These are phyloP conservation scores for Hordeum pubiflorum DNA, from an alignment of 202 grass and related monocot species.

Conservation along the genomic window DNA sequence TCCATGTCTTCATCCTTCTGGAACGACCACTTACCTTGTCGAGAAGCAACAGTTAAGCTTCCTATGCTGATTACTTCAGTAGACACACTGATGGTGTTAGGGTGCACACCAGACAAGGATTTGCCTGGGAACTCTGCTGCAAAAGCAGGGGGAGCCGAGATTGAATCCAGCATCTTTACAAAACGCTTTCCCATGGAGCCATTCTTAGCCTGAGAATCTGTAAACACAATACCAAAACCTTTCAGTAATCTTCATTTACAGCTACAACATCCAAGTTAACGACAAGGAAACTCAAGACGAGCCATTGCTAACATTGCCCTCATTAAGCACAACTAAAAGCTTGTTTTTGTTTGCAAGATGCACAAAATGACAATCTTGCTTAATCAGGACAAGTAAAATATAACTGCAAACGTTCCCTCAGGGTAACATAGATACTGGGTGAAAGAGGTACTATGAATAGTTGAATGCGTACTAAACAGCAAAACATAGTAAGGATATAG, in stretches of 20 bases:
- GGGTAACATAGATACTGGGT: slow-evolving; percentile 2
- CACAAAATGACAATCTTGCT: slow-evolving; percentile 28
- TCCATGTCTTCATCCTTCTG: slow-evolving; percentile 48
- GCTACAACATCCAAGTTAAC: not conserved
- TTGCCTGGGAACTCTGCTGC: slow-evolving; percentile 59
- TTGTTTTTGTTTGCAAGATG: slow-evolving; percentile 4
- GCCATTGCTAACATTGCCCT: slow-evolving; percentile 13
- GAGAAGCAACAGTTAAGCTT: slow-evolving; percentile 32
- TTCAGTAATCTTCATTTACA: slow-evolving; percentile 34
- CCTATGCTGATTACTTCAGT: slow-evolving; percentile 58
- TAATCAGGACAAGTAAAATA: slow-evolving; percentile 40
- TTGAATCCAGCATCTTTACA: slow-evolving; percentile 61
- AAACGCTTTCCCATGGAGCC: slow-evolving; percentile 37
- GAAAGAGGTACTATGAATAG: slow-evolving; percentile 4
- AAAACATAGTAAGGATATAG: slow-evolving; percentile 23
- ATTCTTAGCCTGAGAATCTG: slow-evolving; percentile 46
- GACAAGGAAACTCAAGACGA: slow-evolving; percentile 10
- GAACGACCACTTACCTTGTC: slow-evolving; percentile 34
- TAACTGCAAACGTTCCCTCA: slow-evolving; percentile 20
- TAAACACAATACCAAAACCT: slow-evolving; percentile 19
- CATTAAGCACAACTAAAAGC: slow-evolving; percentile 33
- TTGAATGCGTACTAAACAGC: not conserved
- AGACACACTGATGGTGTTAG: slow-evolving; percentile 52
- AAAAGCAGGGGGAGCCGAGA: slow-evolving; percentile 73
- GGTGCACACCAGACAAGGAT: slow-evolving; percentile 21